These are phyloP conservation scores for Lupinus albus DNA, from an alignment of 306 rosid genomes.

Conservation along the genomic window DNA sequence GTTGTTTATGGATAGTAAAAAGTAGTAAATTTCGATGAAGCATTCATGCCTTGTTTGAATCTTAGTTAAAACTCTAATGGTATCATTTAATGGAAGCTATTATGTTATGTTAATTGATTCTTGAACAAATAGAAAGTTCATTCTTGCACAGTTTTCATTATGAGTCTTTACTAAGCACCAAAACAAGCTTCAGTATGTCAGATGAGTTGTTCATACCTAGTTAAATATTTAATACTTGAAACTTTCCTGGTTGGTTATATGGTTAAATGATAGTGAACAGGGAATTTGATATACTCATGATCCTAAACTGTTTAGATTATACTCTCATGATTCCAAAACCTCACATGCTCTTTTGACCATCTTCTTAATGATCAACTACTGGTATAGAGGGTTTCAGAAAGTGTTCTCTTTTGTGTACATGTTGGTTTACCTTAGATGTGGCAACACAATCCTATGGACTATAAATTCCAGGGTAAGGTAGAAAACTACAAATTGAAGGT, in stretches of 20 bases:
- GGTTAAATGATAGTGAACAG: slow-evolving; percentile 23
- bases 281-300: no score
- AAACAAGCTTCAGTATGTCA: slow-evolving; percentile 8
- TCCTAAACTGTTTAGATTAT: no score
- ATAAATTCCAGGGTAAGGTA: no score
- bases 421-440: no score
- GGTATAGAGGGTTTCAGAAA: no score
- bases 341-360: no score
- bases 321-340: no score
- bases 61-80: slow-evolving; percentile 3
- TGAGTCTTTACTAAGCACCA: not conserved
- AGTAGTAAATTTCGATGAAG: not conserved
- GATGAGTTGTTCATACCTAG: not conserved
- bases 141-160: slow-evolving; percentile 10
- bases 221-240: not conserved
- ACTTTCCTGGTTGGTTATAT: slow-evolving; percentile 18
- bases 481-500: no score
- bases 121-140: not conserved
- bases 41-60: not conserved
- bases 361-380: no score
- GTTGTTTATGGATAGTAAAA: no score
- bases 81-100: not conserved
- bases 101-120: not conserved
- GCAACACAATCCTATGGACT: no score
- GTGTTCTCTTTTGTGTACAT: no score